A percentile compares a stretch with the other conserved stretches of the same genome.
Conservation (phyloP, 305 asterid species). For the Fraxinus floribunda region DNA sequence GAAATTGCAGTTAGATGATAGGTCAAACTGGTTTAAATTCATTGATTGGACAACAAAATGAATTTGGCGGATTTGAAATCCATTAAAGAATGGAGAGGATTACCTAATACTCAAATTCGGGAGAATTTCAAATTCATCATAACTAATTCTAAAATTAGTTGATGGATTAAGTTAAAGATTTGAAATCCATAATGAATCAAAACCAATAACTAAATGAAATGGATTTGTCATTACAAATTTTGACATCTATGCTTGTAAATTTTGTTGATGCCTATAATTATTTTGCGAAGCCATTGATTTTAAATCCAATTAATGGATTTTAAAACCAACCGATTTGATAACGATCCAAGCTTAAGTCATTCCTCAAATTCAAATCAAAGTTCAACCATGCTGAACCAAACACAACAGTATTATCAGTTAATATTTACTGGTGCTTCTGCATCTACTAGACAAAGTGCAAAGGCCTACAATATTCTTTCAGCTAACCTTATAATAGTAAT, state of each 20-base stretch:
- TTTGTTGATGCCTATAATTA: neutral
- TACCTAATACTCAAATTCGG: slow-evolving; percentile 1
- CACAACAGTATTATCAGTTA: neutral
- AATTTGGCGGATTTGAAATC: neutral
- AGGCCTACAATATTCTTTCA: neutral
- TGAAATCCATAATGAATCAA: neutral
- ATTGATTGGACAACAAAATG: neutral
- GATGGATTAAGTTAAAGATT: neutral
- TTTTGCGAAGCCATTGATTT: neutral
- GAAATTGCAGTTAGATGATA: neutral
- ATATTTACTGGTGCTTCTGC: neutral
- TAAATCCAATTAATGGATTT: neutral
- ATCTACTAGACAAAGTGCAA: neutral
- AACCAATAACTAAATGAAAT: neutral
- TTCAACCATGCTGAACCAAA: neutral
- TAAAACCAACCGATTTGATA: neutral
- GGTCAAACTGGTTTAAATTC: neutral
- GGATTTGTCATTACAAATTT: neutral
- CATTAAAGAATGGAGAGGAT: neutral
- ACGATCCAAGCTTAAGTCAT: neutral
- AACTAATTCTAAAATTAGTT: neutral
- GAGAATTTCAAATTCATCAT: neutral
- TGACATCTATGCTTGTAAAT: neutral
- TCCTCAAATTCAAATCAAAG: neutral
- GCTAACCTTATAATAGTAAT: neutral